Conservation (phyloP, 1,284 basidiomycete genomes). For the Ustilago vetiveriae region DNA sequence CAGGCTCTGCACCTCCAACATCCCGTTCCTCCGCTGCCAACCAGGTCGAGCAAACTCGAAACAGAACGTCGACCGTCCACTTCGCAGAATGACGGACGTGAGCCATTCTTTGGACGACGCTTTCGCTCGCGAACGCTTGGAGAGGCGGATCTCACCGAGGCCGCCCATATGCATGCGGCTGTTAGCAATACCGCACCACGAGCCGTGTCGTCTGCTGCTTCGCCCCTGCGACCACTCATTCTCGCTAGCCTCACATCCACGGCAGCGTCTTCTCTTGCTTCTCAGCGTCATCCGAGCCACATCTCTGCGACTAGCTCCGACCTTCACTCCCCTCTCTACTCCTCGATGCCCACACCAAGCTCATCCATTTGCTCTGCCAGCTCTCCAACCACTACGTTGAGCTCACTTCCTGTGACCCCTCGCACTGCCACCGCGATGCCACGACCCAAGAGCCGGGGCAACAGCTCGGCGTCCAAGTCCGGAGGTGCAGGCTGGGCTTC, state of each 20-base stretch:
- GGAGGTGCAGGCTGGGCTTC: constrained; percentile 53
- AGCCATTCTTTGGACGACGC: constrained; percentile 37
- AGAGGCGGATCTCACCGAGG: constrained; percentile 31
- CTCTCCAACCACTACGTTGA: constrained; percentile 27
- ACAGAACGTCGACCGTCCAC: constrained; percentile 35
- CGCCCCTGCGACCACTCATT: constrained; percentile 5
- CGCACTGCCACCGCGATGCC: constrained; percentile 14
- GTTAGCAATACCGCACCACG: constrained; percentile 2
- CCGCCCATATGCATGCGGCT: constrained; percentile 16
- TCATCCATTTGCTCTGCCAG: constrained; percentile 31
- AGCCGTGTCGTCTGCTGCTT: neutral
- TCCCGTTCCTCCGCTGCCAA: constrained; percentile 23
- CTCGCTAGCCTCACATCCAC: constrained; percentile 2
- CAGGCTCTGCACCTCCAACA: constrained; percentile 12
- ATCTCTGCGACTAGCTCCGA: constrained; percentile 30
- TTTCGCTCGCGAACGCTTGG: constrained; percentile 51
- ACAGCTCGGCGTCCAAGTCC: constrained; percentile 7
- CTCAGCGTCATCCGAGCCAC: constrained; percentile 24
- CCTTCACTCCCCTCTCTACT: constrained; percentile 11
- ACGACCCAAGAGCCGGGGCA: constrained; percentile 35
- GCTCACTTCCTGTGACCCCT: constrained; percentile 32
- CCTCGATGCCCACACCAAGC: constrained; percentile 28
- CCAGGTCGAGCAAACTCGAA: neutral
- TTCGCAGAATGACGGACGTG: constrained; percentile 32
- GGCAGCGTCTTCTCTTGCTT: neutral